Evolutionary conservation across 2,329 filamentous ascomycete genomes (phyloP), one percentile per base, ranked within the genome.

Genomic region (Hypoxylon sp.): DNA sequence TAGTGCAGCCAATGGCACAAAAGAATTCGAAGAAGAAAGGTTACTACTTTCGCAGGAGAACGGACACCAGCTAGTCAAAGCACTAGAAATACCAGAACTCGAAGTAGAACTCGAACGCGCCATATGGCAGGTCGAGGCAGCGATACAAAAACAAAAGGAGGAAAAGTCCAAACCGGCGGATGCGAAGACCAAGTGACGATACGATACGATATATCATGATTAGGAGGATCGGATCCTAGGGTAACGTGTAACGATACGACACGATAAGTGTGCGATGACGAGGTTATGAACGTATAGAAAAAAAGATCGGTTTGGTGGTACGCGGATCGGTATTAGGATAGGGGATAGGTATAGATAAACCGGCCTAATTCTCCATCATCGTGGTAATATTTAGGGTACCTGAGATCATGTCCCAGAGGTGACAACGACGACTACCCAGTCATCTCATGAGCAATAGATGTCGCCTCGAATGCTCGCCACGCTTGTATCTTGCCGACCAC

Each of bases 101-200:
- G 83, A 85, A 45, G 75, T 86, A 11, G 89, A 92, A 67, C 77
- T 91, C 0, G 88, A 92, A 65, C 76, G 89, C 31, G 89, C 89
- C 4, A 84, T 91, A 51, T 85, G 85, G 77, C 89, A 93, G 70
- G 86, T 92, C 2, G 79, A 85, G 62, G 75, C 70, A 31, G 73
- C 74, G 11, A 72, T 81, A 44, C 63, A 69, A 41, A 73, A 76
- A 55, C 63, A 70, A 44, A 52, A 55, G 26, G 57, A 61, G 25
- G 58, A 63, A 35, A 61, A 63, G 32, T 31, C 27, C 43, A 60
- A 59, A 13, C 35, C 53, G n/a, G 35, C 45, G 16, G 50, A 57
- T 23, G 16, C 36, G 17, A 20, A 41, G n/a, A n/a, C 40, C 6
- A 47, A 57, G 29, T 46, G 13, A 25, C 21, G 21, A 50, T 40